phyloP scores from a whole-genome alignment of 176 grass and related monocot species.

The Alopecurus myosuroides region DNA sequence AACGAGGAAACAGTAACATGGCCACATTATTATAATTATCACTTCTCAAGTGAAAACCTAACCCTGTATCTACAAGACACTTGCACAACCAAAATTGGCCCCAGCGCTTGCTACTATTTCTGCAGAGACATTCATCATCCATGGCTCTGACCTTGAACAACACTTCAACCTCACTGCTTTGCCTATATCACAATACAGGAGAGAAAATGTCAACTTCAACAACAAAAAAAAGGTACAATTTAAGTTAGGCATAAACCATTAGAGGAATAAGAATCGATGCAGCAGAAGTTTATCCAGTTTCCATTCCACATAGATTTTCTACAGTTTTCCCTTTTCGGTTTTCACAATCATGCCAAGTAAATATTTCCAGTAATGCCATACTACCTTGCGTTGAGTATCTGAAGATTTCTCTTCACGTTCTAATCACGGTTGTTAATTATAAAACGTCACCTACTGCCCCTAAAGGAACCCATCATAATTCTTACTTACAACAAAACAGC shows the following conservation, averaged over 20 bases:
- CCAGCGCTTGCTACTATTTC: conserved; percentile 39
- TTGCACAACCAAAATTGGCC: conserved; percentile 48
- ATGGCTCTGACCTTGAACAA: background rate
- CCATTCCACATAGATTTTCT: background rate
- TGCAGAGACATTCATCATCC: conserved; percentile 18
- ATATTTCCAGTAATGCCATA: background rate
- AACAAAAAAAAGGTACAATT: background rate
- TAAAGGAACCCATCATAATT: background rate
- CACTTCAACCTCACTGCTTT: conserved; percentile 35
- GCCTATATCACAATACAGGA: conserved; percentile 30
- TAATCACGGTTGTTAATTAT: background rate
- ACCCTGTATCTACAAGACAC: conserved; percentile 41
- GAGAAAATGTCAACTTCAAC: conserved; percentile 5
- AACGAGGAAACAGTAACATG: conserved; percentile 30
- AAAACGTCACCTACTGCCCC: background rate
- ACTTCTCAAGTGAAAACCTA: conserved; percentile 23
- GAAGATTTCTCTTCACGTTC: background rate
- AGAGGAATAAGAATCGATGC: background rate
- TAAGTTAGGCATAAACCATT: background rate
- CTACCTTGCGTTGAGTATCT: background rate
- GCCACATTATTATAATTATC: conserved; percentile 29
- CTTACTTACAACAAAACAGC: background rate
- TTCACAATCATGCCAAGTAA: background rate
- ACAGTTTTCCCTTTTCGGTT: background rate
- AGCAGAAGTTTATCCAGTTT: background rate